Base-by-base conservation (phyloP, 805 yeast species). In the Candida golubevii region DNA sequence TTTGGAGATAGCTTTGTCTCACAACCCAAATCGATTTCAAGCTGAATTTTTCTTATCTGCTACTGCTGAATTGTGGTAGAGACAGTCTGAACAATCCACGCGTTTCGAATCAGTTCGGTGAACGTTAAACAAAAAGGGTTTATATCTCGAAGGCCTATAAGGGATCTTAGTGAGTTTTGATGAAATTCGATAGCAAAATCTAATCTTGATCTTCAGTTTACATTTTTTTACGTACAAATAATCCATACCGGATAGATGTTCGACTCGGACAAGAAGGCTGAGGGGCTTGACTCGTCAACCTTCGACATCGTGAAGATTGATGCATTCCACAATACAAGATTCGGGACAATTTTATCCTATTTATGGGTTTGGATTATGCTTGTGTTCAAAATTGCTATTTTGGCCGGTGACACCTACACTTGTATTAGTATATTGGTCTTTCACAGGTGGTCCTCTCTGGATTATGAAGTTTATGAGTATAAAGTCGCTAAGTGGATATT, bases 361-460 rank as follows among this genome's bases (percentile, higher is more conserved):
- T 18, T 69, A 18, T 33, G 65, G 8, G 51, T 63, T 39, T 65
- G 79, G 63, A 54, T 78, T 26, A 51, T 76, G n/a, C 60, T 86
- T 41, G 71, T 80, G 36, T 58, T 79, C 12, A 72, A 80, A 1
- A 67, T 82, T 45, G 75, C 78, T 10, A 69, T 74, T 41, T 59
- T 80, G 39, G 85, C 72, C 1, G 75, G 85, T 1, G 97, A 88
- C 67, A 71, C 88, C 23, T 88, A 86, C 66, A 87, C 96, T 0
- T 80, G 91, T 61, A 65, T 88, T 45, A 80, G 78, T 53, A 74
- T 88, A 35, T 68, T 88, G 53, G 93, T 85, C 1, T 81, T 83
- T 60, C 77, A 84, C 57, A 70, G 77, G 37, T 84, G 91, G 91
- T 73, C 82, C 4, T 71, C 79, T 5, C 63, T 71, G 36, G 74